These are phyloP conservation scores for Trypanosoma lewisi DNA, from an alignment of 208 protist species.

Conservation along the genomic window DNA sequence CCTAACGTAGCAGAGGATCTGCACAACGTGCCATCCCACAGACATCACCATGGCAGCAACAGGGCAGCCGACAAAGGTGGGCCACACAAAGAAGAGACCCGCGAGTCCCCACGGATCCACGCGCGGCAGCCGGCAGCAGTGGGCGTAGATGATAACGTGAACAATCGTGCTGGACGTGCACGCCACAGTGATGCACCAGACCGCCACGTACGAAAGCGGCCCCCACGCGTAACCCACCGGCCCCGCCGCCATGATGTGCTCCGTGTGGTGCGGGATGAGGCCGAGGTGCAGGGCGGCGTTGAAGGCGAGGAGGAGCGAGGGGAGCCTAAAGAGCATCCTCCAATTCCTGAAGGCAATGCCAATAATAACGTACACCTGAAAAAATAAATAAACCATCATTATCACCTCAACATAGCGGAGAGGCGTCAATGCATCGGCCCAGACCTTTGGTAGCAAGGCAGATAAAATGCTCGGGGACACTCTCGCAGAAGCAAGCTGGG, in stretches of 20 bases:
- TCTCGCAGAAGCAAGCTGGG: conserved; percentile 33
- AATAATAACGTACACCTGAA: conserved; percentile 58
- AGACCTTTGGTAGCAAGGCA: conserved; percentile 21
- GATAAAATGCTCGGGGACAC: conserved; percentile 30
- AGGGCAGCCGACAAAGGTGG: conserved; percentile 52
- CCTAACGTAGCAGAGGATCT: conserved; percentile 62
- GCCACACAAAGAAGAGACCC: conserved; percentile 64
- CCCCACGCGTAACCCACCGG: conserved; percentile 46
- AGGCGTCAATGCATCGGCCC: conserved; percentile 18
- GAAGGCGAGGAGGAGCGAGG: conserved; percentile 50
- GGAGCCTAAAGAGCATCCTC: conserved; percentile 65
- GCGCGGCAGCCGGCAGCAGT: conserved; percentile 44
- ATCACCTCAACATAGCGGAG: conserved; percentile 41
- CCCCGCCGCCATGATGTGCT: conserved; percentile 28
- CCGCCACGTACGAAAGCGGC: conserved; percentile 70
- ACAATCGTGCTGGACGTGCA: conserved; percentile 69
- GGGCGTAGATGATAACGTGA: conserved; percentile 76
- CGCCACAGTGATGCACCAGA: conserved; percentile 82
- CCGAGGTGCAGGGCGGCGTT: conserved; percentile 55
- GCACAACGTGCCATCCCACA: conserved; percentile 54
- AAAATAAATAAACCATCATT: conserved; percentile 61
- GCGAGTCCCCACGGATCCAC: conserved; percentile 47
- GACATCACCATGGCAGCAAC: conserved; percentile 41
- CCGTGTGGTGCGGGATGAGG: conserved; percentile 49
- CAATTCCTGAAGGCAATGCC: conserved; percentile 39